These are phyloP conservation scores for Thielaviopsis populi DNA, from an alignment of 2,329 filamentous ascomycete genomes.

Conservation along the genomic window DNA sequence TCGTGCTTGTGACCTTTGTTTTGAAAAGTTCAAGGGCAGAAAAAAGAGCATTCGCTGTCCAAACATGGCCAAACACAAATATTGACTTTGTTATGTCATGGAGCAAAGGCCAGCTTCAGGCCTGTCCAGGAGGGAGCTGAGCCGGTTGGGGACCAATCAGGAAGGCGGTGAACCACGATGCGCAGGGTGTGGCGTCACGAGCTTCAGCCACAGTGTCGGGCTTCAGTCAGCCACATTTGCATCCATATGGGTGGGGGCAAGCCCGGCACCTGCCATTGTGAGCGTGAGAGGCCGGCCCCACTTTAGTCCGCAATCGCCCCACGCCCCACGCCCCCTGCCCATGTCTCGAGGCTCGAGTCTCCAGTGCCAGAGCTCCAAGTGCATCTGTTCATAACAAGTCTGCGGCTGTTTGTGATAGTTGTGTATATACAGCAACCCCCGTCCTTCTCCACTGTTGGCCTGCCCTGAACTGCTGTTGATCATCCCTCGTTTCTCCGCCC, in stretches of 20 bases:
- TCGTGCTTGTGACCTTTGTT: not conserved
- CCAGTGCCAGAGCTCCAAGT: not conserved
- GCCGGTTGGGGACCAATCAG: not conserved
- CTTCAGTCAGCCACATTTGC: too few species aligned
- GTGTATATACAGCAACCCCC: not conserved
- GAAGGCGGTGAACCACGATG: not conserved
- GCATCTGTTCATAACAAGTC: too few species aligned
- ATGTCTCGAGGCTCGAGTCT: not conserved
- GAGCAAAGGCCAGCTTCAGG: not conserved
- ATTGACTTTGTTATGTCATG: slow-evolving; percentile 1
- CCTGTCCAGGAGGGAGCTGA: not conserved
- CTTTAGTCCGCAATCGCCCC: not conserved
- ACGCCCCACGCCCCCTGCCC: not conserved
- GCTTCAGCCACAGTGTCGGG: slow-evolving; percentile 7
- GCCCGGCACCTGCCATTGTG: not conserved
- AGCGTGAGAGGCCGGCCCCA: not conserved
- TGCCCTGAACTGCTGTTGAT: not conserved
- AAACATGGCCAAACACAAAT: not conserved
- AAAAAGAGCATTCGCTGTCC: not conserved
- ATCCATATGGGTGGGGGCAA: too few species aligned
- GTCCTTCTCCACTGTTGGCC: not conserved
- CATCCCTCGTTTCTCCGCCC: not conserved
- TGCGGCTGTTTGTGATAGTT: not conserved
- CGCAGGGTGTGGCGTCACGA: not conserved
- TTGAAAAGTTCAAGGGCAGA: not conserved